A percentile compares a stretch with the other conserved stretches of the same genome.
Evolutionary conservation across 192 early-diverging fungal genomes (phyloP).

Genomic region (Coemansia sp.): DNA sequence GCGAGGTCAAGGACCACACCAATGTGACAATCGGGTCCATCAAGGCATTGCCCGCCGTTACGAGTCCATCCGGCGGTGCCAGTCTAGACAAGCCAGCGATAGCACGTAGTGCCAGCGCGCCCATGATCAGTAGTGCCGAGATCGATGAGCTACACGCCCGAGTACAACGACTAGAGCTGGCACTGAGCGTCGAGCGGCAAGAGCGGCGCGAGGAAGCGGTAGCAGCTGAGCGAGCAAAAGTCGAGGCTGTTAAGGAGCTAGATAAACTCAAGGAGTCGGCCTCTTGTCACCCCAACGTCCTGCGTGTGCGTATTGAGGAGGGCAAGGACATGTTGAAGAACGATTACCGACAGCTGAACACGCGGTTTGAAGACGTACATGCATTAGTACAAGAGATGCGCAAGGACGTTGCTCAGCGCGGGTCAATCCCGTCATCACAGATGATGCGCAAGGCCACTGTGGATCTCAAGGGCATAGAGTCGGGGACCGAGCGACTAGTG

Average conservation of each 20-base stretch:
- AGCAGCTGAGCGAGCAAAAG: neutral
- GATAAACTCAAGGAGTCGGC: constrained; percentile 47
- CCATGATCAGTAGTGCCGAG: neutral
- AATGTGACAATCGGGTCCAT: neutral
- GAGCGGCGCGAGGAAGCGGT: constrained; percentile 16
- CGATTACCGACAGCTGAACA: constrained; percentile 52
- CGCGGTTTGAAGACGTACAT: constrained; percentile 64
- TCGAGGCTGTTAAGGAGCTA: constrained; percentile 21
- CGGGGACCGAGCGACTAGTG: constrained; percentile 58
- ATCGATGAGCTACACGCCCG: constrained; percentile 11
- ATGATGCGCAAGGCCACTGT: constrained; percentile 57
- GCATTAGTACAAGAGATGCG: constrained; percentile 71
- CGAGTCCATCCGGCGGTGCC: neutral
- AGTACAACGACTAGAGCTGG: constrained; percentile 20
- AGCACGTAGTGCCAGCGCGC: constrained; percentile 35
- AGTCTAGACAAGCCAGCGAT: constrained; percentile 11
- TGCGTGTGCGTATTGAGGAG: constrained; percentile 58
- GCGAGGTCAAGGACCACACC: constrained; percentile 14
- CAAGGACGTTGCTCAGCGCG: constrained; percentile 68
- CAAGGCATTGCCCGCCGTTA: neutral
- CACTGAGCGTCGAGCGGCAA: constrained; percentile 33
- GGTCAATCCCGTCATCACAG: constrained; percentile 58
- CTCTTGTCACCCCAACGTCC: constrained; percentile 34
- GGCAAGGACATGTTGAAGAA: constrained; percentile 54
- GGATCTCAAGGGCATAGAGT: constrained; percentile 54